These are phyloP conservation scores for Fermentozyma sake DNA, from an alignment of 1,139 yeast genomes.

Conservation along the genomic window DNA sequence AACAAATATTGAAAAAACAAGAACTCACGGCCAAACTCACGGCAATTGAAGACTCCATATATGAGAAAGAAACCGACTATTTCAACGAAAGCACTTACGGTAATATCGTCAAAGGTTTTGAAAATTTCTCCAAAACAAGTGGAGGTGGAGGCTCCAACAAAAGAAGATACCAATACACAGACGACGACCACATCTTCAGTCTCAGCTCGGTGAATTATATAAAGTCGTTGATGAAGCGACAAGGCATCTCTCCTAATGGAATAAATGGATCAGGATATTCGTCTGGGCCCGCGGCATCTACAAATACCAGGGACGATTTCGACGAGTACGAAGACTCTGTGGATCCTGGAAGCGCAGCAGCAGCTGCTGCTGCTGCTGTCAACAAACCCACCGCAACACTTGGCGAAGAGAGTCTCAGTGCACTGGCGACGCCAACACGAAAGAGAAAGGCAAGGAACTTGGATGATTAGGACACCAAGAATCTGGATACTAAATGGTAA, in stretches of 20 bases:
- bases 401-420: slow-evolving; percentile 4
- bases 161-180: slow-evolving; percentile 57
- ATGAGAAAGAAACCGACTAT: slow-evolving; percentile 74
- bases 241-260: slow-evolving; percentile 13
- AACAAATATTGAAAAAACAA: slow-evolving; percentile 60
- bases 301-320: slow-evolving; percentile 27
- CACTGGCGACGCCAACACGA: slow-evolving; percentile 27
- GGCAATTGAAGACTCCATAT: slow-evolving; percentile 73
- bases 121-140: slow-evolving; percentile 61
- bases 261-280: slow-evolving; percentile 3
- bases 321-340: slow-evolving; percentile 46
- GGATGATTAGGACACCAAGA: slow-evolving; percentile 26
- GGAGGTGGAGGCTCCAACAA: slow-evolving; percentile 36
- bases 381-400: slow-evolving; percentile 2
- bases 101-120: slow-evolving; percentile 86
- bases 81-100: slow-evolving; percentile 68
- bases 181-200: slow-evolving; percentile 83
- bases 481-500: too few species aligned
- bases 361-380: slow-evolving; percentile 4
- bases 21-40: slow-evolving; percentile 60
- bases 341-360: slow-evolving; percentile 20
- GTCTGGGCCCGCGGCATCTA: too few species aligned
- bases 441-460: slow-evolving; percentile 31
- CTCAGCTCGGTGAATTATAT: slow-evolving; percentile 72
- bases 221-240: slow-evolving; percentile 49